Evolutionary conservation across 805 yeast genomes (phyloP), one percentile per base, ranked within the genome.

Genomic region (Zygosaccharomyces lentus): DNA sequence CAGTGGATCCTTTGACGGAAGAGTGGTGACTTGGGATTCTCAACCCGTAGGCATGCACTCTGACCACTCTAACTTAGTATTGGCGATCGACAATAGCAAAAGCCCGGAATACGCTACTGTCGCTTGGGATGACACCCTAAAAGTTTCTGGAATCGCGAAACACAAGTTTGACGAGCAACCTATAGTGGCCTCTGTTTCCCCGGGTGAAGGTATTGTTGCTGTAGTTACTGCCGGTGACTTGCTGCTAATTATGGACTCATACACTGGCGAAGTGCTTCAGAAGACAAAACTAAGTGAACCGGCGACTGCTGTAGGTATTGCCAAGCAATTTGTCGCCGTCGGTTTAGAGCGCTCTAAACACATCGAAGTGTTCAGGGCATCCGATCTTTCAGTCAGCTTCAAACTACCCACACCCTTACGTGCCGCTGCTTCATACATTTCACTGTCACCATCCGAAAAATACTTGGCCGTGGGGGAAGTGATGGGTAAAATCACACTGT

Each of bases 111-210:
- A 79, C 15, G 66, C 72, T 43, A 73, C 88, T n/a, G 71, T 80
- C 16, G 95, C 90, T 2, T 93, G 98, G 98, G 99, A 91, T 66
- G 96, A 87, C 59, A 78, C 78, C 10, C 57, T 89, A 37, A 78
- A 76, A 58, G 55, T 65, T 10, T 59, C 55, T 23, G 63, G 64
- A 9, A 45, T 45, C 16, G 43, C 48, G 1, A 51, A 47, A 21
- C 47, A 54, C 40, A 49, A 58, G 17, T 70, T 71, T 21, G 68
- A 65, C 24, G 66, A 67, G 13, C 88, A 78, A 63, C 87, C 84
- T 38, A 73, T 65, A 49, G 66, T 72, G 9, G 63, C 78, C 6
- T 64, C 77, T 1, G 58, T 70, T 1, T 57, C 59, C 32, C 62
- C 56, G 6, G 67, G 65, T 2, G 67, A 59, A 6, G 69, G 67